Evolutionary conservation across 495 filamentous ascomycete species (phyloP).

Genomic region (Hypoxylon perforatum): DNA sequence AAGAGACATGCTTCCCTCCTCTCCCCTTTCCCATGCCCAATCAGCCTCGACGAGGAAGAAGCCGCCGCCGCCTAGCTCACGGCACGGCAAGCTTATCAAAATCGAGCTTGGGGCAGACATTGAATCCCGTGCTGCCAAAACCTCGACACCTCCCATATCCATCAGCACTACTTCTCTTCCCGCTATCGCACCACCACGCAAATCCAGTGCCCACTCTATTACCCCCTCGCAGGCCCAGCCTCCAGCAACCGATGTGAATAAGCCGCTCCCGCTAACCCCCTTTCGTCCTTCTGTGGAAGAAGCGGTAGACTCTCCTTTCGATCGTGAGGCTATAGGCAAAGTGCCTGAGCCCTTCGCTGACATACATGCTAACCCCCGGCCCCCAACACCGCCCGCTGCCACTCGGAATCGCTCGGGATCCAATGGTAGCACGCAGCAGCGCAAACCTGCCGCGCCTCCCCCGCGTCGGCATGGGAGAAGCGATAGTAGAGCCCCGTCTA

Average conservation of each 20-base stretch:
- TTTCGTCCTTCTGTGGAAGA: conserved; percentile 54
- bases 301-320: conserved; percentile 53
- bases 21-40: conserved; percentile 29
- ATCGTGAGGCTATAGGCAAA: conserved; percentile 59
- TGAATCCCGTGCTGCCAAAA: conserved; percentile 32
- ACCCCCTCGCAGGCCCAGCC: conserved; percentile 16
- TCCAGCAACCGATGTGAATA: conserved; percentile 59
- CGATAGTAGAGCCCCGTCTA: conserved; percentile 50
- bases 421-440: conserved; percentile 43
- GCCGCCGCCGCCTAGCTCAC: conserved; percentile 68
- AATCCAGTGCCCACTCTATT: conserved; percentile 25
- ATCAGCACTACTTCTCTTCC: conserved; percentile 38
- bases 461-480: conserved; percentile 57
- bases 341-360: conserved; percentile 51
- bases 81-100: conserved; percentile 76
- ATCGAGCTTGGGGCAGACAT: conserved; percentile 44
- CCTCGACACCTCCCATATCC: conserved; percentile 38
- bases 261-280: conserved; percentile 58
- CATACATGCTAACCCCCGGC: conserved; percentile 39
- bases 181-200: conserved; percentile 37
- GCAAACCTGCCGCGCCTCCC: conserved; percentile 60
- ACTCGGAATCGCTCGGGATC: conserved; percentile 47
- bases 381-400: conserved; percentile 45
- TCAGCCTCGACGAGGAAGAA: conserved; percentile 48
- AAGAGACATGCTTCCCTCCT: conserved; percentile 49